Base-by-base conservation (phyloP, 2,329 filamentous ascomycete genomes). In the Hypoxylon sp. region DNA sequence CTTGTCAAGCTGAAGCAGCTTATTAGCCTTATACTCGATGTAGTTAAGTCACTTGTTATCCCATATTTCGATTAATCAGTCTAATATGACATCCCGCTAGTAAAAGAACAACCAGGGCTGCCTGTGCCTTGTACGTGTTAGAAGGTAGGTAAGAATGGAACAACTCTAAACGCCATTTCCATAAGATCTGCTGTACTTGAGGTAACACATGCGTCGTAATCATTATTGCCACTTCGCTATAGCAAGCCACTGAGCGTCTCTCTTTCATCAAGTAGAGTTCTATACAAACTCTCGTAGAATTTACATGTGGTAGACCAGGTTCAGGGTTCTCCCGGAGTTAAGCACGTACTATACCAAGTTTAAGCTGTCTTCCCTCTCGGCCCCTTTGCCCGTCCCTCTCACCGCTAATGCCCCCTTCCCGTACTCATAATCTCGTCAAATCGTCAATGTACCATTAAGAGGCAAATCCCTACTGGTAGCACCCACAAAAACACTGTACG, bases 381-480 rank as follows among this genome's bases (percentile, higher is more conserved):
- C 46, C 51, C 30, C 42, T 48, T 14, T 37, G 31, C n/a, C 54
- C 37, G 3, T 37, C 50, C 37, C 46, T 14, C 40, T 35, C 11
- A 56, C 33, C 14, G 37, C 48, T 46, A 27, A 51, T 61, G 14
- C 25, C 58, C 48, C 54, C 30, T 54, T 75, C 71, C 22, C 22
- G 22, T 63, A 27, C 33, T 22, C n/a, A 14, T 22, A 10, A 37
- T 13, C 40, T 56, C 61, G 8, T 69, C 35, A 80, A 55, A 85
- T 77, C 25, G 67, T 75, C 42, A 86, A 69, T 6, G 73, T 77
- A 4, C 81, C 81, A 42, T 78, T 73, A 51, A 86, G 74, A 22
- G 81, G 81, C 67, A 87, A 67, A 35, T 82, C 76, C 30, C 83
- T 78, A 70, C 84, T 86, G 67, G 84, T 87, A 2, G 79, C 79